Evolutionary conservation across 768 basidiomycete species (phyloP), one percentile per base, ranked within the genome.

Genomic region (Tricholoma furcatifolium): DNA sequence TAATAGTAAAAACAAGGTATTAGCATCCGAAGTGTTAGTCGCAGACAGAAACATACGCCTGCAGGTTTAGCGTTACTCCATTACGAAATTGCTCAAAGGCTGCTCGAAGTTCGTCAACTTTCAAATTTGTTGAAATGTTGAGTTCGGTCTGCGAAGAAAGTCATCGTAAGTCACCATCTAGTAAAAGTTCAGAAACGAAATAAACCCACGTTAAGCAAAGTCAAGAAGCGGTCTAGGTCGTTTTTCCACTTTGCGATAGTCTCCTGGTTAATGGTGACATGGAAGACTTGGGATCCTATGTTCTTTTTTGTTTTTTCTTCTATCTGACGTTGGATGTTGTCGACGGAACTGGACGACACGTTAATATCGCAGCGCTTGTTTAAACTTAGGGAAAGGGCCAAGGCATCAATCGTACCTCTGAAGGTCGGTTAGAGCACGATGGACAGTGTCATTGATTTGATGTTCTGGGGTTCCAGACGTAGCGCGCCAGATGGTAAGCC

Each of bases 101-200:
- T 2, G 43, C 18, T 14, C 50, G 10, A 14, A 57, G 50, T 36
- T 57, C 48, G 15, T 57, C 52, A 18, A 54, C 27, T 24, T 58
- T 58, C 15, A 51, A 17, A 38, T 58, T 58, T 12, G 49, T 31
- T 5, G 49, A 24, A 8, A 58, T 50, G 31, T 48, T 51, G 18
- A 58, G 39, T 46, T 58, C 53, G 4, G 53, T 51, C 53, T 57
- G 17, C 6, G 10, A 46, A 40, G 35, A 27, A 20, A 14, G 17
- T 27, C 9, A 18, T 21, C 15, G 1, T 1, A 3, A 30, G n/a
- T 3, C 11, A 17, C 27, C 27, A 27, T 27, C 7, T 27, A 7
- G 27, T 7, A 27, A 7, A 27, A 27, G 27, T 15, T 9, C 30
- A 10, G 9, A n/a, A 10, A 12, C 3, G 18, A 35, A 43, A 18